Percentiles rank a stretch among this genome's conserved stretches.
Conservation (phyloP, 345 rosid genomes). For the Draba incana region DNA sequence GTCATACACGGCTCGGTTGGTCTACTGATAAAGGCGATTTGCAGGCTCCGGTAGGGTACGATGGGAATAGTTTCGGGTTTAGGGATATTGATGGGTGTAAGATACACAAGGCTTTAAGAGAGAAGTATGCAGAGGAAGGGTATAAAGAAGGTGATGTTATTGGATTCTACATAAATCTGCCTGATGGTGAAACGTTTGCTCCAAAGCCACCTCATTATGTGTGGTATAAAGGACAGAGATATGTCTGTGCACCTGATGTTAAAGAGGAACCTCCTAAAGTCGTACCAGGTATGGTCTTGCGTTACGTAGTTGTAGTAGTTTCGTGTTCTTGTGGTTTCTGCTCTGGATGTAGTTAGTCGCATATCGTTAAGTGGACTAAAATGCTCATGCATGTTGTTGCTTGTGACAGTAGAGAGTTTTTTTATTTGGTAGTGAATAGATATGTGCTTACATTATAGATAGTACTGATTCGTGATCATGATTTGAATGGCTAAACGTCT, state of each 20-base stretch:
- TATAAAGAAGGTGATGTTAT: conserved; percentile 91
- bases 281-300: conserved; percentile 67
- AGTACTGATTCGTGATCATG: conserved; percentile 16
- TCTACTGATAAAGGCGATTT: conserved; percentile 94
- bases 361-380: not conserved
- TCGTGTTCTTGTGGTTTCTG: not conserved
- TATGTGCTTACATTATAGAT: conserved; percentile 4
- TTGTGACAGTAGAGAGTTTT: not conserved
- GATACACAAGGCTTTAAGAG: conserved; percentile 92
- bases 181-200: conserved; percentile 72
- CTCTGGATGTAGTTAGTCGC: conserved; percentile 18
- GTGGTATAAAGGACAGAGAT: conserved; percentile 91
- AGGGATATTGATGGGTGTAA: conserved; percentile 97
- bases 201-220: conserved; percentile 83
- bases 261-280: conserved; percentile 88
- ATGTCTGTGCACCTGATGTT: conserved; percentile 65
- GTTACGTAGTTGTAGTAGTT: not conserved
- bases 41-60: conserved; percentile 97
- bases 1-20: conserved; percentile 96
- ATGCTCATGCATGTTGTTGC: conserved; percentile 1
- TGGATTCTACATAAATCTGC: conserved; percentile 87
- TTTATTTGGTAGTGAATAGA: conserved; percentile 16
- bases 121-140: conserved; percentile 85
- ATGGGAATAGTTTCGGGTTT: conserved; percentile 87
- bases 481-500: conserved; percentile 12